Percentiles rank a stretch among this genome's conserved stretches.
These are phyloP conservation scores for Arthroderma uncinatum DNA, from an alignment of 2,329 filamentous ascomycete genomes.

Conservation along the genomic window DNA sequence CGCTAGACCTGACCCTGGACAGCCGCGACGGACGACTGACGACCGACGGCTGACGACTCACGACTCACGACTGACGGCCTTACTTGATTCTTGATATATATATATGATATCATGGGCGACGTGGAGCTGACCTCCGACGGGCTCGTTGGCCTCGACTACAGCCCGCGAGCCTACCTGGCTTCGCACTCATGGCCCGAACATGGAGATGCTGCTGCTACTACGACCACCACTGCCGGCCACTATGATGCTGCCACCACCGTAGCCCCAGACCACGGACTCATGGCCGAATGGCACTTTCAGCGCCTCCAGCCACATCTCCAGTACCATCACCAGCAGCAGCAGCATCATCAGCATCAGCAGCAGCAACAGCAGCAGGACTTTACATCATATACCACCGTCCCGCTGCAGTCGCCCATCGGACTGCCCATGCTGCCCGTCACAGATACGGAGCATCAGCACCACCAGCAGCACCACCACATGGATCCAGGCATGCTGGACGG, in stretches of 20 bases:
- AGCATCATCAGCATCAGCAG: constrained; percentile 31
- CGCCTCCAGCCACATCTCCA: constrained; percentile 30
- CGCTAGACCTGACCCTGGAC: not conserved
- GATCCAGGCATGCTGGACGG: constrained; percentile 53
- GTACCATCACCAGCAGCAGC: constrained; percentile 35
- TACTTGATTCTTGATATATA: not conserved
- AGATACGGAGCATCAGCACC: constrained; percentile 30
- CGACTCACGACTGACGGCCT: not conserved
- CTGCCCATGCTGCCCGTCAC: constrained; percentile 40
- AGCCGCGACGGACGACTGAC: not conserved
- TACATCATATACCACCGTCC: constrained; percentile 46
- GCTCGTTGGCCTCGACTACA: constrained; percentile 39
- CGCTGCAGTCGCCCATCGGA: constrained; percentile 42
- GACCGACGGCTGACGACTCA: not conserved
- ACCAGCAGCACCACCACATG: constrained; percentile 41
- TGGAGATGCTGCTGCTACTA: constrained; percentile 27
- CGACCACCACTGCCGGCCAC: constrained; percentile 36
- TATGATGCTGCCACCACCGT: constrained; percentile 25
- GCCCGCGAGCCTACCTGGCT: constrained; percentile 33
- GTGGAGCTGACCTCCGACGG: constrained; percentile 36
- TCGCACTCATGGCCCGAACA: constrained; percentile 10
- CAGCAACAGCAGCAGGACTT: constrained; percentile 45
- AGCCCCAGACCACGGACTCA: constrained; percentile 34
- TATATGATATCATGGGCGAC: constrained; percentile 32
- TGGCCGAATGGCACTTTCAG: constrained; percentile 39